Percentiles rank a stretch among this genome's conserved stretches.
These are phyloP conservation scores for Fusarium pseudograminearum DNA, from an alignment of 2,329 filamentous ascomycete genomes.

Conservation along the genomic window DNA sequence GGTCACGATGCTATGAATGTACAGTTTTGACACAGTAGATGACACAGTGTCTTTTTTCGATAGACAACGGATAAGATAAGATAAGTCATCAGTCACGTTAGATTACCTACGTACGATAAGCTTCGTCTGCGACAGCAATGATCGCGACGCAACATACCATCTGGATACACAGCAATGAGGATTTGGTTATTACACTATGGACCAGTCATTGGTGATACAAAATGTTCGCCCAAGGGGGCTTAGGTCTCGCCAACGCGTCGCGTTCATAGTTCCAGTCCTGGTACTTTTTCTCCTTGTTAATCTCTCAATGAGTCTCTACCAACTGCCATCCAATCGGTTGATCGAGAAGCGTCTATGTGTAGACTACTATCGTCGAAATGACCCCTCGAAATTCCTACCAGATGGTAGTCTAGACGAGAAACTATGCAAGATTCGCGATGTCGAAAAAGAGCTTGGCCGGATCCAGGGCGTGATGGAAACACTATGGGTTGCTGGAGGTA, in stretches of 20 bases:
- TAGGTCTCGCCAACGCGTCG: not conserved
- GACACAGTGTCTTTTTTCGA: not conserved
- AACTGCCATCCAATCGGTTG: constrained; percentile 60
- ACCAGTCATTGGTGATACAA: not conserved
- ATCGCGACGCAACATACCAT: not conserved
- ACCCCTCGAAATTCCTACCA: constrained; percentile 49
- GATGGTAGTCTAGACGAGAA: constrained; percentile 61
- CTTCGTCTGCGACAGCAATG: not conserved
- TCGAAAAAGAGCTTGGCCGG: constrained; percentile 65
- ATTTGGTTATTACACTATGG: not conserved
- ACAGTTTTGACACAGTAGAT: rapidly evolving
- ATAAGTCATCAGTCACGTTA: not conserved
- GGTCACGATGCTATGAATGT: too few species aligned
- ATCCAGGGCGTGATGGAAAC: constrained; percentile 65
- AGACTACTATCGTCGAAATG: constrained; percentile 59
- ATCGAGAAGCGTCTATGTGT: constrained; percentile 63
- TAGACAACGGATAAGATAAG: not conserved
- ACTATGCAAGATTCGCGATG: constrained; percentile 64
- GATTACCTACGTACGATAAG: not conserved
- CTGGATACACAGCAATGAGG: not conserved
- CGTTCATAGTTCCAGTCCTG: constrained; percentile 49
- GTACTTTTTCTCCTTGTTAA: constrained; percentile 60
- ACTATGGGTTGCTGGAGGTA: constrained; percentile 62
- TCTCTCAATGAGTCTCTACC: constrained; percentile 61
- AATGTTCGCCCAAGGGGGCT: not conserved